Evolutionary conservation across 2,329 filamentous ascomycete genomes (phyloP).

Genomic region (Catunica adiposa): DNA sequence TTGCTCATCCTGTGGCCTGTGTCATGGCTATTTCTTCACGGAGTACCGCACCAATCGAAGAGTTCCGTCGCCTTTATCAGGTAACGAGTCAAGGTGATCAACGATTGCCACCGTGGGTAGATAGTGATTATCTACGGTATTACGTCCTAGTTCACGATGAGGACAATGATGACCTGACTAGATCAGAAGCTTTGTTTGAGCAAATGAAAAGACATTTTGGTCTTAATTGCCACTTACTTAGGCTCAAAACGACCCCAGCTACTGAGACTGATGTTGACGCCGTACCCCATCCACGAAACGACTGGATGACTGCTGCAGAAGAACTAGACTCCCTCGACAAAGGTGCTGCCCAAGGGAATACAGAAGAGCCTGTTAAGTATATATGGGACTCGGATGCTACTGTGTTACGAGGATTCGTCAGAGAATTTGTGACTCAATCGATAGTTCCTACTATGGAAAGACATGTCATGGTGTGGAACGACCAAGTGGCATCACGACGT

Average conservation of each 20-base stretch:
- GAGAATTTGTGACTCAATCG: conserved; percentile 90
- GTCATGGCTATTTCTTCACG: conserved; percentile 90
- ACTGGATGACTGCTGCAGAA: conserved; percentile 80
- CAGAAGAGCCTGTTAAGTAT: conserved; percentile 56
- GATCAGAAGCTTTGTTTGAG: conserved; percentile 81
- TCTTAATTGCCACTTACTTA: conserved; percentile 79
- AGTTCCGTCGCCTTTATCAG: conserved; percentile 66
- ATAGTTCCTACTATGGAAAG: conserved; percentile 94
- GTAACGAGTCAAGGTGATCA: conserved; percentile 65
- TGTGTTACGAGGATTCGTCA: conserved; percentile 73
- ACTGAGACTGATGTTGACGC: conserved; percentile 85
- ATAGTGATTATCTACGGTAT: conserved; percentile 83
- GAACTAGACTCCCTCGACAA: conserved; percentile 61
- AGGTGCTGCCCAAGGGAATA: conserved; percentile 47
- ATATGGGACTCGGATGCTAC: conserved; percentile 87
- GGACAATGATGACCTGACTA: conserved; percentile 79
- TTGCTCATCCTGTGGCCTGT: conserved; percentile 84
- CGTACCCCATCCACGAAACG: conserved; percentile 59
- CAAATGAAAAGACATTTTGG: conserved; percentile 99
- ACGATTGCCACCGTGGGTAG: conserved; percentile 67
- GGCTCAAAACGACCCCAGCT: conserved; percentile 70
- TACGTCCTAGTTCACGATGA: conserved; percentile 96
- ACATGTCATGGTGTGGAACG: conserved; percentile 82
- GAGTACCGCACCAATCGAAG: conserved; percentile 69
- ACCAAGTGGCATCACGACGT: conserved; percentile 81